phyloP scores from a whole-genome alignment of 2,329 filamentous ascomycete genomes.

The Alternaria alternata region DNA sequence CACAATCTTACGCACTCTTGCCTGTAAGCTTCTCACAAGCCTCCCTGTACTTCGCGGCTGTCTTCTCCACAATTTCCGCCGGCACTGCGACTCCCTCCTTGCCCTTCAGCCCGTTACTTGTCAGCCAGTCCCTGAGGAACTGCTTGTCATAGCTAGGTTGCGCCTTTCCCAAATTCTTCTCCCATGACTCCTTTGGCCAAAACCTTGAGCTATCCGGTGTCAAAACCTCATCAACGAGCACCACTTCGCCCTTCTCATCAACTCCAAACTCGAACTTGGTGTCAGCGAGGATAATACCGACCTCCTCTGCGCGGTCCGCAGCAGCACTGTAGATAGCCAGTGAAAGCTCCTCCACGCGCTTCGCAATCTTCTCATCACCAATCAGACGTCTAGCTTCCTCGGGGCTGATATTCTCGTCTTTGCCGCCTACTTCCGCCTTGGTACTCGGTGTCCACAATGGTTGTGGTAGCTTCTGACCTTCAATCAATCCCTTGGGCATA shows the following conservation, averaged over 20 bases:
- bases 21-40: constrained; percentile 76
- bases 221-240: constrained; percentile 84
- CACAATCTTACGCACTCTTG: constrained; percentile 7
- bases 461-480: constrained; percentile 72
- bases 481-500: constrained; percentile 71
- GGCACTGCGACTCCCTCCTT: constrained; percentile 77
- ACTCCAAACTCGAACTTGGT: constrained; percentile 81
- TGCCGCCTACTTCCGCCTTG: constrained; percentile 79
- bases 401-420: constrained; percentile 87
- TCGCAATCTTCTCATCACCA: constrained; percentile 70
- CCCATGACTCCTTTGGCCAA: constrained; percentile 79
- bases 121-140: constrained; percentile 81
- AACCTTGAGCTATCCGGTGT: constrained; percentile 81
- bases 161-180: constrained; percentile 67
- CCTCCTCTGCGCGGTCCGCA: constrained; percentile 68
- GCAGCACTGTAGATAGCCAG: constrained; percentile 71
- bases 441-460: constrained; percentile 84
- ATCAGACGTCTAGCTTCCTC: constrained; percentile 65
- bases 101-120: constrained; percentile 74
- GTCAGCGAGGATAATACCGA: constrained; percentile 79
- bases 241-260: constrained; percentile 68
- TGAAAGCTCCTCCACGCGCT: constrained; percentile 70
- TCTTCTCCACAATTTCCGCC: constrained; percentile 73
- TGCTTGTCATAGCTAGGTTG: constrained; percentile 89
- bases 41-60: constrained; percentile 76